Percentiles rank a stretch among this genome's conserved stretches.
Conservation (phyloP, 768 basidiomycete genomes). For the Panaeolus papilionaceus region DNA sequence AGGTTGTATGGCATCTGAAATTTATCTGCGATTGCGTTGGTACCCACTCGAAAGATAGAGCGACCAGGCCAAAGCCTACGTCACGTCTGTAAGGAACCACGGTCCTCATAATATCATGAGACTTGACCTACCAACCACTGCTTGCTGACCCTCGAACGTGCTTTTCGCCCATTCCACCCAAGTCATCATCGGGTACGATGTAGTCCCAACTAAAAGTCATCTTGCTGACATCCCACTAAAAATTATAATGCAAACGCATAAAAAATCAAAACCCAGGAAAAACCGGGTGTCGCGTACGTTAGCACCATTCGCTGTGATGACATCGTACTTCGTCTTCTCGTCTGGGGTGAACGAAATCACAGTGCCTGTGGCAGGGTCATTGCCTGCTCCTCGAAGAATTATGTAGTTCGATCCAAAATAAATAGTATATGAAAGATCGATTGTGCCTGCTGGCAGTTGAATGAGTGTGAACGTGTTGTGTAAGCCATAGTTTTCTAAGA, state of each 20-base stretch:
- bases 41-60: background rate
- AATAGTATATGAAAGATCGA: background rate
- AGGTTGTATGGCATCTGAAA: background rate
- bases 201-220: conserved; percentile 1
- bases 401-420: background rate
- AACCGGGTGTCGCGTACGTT: background rate
- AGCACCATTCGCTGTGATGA: background rate
- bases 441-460: conserved; percentile 7
- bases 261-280: background rate
- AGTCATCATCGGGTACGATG: background rate
- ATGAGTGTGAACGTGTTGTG: background rate
- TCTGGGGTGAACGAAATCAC: background rate
- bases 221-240: conserved; percentile 6
- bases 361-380: background rate
- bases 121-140: background rate
- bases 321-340: background rate
- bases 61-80: conserved; percentile 6
- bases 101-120: background rate
- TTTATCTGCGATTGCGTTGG: background rate
- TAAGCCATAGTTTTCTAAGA: background rate
- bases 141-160: background rate
- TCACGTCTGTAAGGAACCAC: no score
- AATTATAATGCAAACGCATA: background rate
- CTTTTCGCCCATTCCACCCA: background rate
- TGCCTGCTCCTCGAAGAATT: background rate